These are phyloP conservation scores for Castanopsis chinensis DNA, from an alignment of 306 rosid species.

Conservation along the genomic window DNA sequence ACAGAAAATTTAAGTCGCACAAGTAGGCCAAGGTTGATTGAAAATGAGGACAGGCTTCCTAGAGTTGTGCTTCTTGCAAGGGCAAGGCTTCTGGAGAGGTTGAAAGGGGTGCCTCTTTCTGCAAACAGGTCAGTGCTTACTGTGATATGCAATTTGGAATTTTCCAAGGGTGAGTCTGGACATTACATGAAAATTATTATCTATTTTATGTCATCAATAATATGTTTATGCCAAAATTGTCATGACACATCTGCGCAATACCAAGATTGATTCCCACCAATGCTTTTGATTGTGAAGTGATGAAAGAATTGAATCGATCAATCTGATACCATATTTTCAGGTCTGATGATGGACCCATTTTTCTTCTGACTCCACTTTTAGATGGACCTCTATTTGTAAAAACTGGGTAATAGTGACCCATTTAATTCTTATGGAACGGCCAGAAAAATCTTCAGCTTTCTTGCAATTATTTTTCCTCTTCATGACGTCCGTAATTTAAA, in stretches of 20 bases:
- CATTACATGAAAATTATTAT: background rate
- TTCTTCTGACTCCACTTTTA: background rate
- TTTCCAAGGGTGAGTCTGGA: background rate
- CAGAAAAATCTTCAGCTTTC: background rate
- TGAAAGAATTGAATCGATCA: background rate
- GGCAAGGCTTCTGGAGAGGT: conserved; percentile 78
- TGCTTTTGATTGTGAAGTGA: background rate
- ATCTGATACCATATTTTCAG: background rate
- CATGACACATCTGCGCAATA: background rate
- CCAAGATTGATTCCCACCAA: background rate
- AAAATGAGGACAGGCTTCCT: conserved; percentile 59
- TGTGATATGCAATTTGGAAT: conserved; percentile 3
- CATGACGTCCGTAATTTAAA: background rate
- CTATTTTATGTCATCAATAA: no score
- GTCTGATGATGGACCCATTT: background rate
- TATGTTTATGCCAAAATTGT: background rate
- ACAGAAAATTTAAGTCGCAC: conserved; percentile 30
- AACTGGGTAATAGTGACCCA: background rate
- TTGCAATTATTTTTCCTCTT: background rate
- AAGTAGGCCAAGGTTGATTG: conserved; percentile 32
- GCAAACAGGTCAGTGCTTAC: conserved; percentile 49
- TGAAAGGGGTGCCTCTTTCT: conserved; percentile 64
- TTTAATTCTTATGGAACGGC: no score
- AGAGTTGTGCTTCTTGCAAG: conserved; percentile 75
- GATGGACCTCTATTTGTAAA: background rate